Conservation (phyloP, 1,284 basidiomycete genomes). For the Rhodotorula sp. region DNA sequence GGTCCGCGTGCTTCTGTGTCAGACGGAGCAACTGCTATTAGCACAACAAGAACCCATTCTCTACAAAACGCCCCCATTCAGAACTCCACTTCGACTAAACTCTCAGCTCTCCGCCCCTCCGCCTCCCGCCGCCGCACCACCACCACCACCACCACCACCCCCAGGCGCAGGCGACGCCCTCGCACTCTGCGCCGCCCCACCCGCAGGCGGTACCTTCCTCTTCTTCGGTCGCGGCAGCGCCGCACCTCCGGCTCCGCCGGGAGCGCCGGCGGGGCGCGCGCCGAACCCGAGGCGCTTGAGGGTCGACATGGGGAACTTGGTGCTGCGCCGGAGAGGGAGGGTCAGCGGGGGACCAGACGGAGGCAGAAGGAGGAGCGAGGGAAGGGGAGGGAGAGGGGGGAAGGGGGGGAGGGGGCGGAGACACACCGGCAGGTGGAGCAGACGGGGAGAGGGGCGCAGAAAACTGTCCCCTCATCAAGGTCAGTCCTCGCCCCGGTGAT, state of each 20-base stretch:
- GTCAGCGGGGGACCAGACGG: neutral
- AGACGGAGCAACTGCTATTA: no score
- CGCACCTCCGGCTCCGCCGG: neutral
- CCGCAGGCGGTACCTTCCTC: conserved; percentile 30
- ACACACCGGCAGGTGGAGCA: conserved; percentile 73
- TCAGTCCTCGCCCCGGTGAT: no score
- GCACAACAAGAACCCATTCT: no score
- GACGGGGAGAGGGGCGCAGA: conserved; percentile 48
- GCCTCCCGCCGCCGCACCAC: neutral
- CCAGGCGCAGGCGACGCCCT: conserved; percentile 9
- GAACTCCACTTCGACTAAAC: no score
- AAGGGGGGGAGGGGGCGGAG: conserved; percentile 1
- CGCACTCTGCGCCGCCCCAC: neutral
- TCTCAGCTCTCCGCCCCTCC: neutral
- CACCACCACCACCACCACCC: no score
- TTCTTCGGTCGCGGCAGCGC: conserved; percentile 31
- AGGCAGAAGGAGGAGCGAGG: conserved; percentile 8
- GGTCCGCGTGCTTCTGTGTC: no score
- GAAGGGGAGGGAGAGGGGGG: neutral
- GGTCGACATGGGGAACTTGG: conserved; percentile 89
- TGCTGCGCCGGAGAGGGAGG: conserved; percentile 56
- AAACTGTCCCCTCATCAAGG: neutral
- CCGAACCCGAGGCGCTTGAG: conserved; percentile 66
- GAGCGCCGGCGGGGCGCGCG: conserved; percentile 14
- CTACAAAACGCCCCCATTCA: no score